Percentiles rank a stretch among this genome's conserved stretches.
These are phyloP conservation scores for Termitomyces sp. DNA, from an alignment of 768 basidiomycete species.

Conservation along the genomic window DNA sequence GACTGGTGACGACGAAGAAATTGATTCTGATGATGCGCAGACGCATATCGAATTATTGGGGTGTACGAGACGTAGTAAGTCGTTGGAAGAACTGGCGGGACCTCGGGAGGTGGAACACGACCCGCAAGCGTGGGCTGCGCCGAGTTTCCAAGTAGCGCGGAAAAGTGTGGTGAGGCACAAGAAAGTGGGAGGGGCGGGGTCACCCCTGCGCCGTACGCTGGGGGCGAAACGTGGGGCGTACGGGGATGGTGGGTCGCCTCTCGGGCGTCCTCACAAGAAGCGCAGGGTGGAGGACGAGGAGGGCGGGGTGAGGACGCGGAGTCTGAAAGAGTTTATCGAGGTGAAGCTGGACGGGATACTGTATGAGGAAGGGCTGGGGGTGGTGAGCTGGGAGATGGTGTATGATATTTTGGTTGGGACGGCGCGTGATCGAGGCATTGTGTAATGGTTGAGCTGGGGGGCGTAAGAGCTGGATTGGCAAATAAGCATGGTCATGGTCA, in stretches of 20 bases:
- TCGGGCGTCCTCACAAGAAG: too few species aligned
- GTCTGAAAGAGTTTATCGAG: background rate
- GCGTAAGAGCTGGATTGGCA: too few species aligned
- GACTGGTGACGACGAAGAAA: background rate
- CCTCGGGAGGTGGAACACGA: slow-evolving; percentile 11
- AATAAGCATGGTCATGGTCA: too few species aligned
- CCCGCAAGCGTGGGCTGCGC: slow-evolving; percentile 13
- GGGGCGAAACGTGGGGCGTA: too few species aligned
- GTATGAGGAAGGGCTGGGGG: background rate
- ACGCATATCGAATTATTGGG: background rate
- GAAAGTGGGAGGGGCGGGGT: too few species aligned
- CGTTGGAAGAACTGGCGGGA: too few species aligned
- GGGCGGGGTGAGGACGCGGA: background rate
- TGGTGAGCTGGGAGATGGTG: slow-evolving; percentile 12
- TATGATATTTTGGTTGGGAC: slow-evolving; percentile 6
- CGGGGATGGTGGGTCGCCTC: too few species aligned
- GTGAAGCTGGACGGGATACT: slow-evolving; percentile 1
- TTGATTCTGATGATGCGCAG: slow-evolving; percentile 14
- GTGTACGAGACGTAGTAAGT: too few species aligned
- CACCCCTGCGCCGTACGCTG: too few species aligned
- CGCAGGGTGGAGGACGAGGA: too few species aligned
- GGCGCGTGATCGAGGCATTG: background rate
- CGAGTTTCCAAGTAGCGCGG: slow-evolving; percentile 13
- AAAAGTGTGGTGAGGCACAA: background rate
- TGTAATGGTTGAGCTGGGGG: too few species aligned